These are phyloP conservation scores for Emergomyces orientalis DNA, from an alignment of 2,329 filamentous ascomycete species.

Conservation along the genomic window DNA sequence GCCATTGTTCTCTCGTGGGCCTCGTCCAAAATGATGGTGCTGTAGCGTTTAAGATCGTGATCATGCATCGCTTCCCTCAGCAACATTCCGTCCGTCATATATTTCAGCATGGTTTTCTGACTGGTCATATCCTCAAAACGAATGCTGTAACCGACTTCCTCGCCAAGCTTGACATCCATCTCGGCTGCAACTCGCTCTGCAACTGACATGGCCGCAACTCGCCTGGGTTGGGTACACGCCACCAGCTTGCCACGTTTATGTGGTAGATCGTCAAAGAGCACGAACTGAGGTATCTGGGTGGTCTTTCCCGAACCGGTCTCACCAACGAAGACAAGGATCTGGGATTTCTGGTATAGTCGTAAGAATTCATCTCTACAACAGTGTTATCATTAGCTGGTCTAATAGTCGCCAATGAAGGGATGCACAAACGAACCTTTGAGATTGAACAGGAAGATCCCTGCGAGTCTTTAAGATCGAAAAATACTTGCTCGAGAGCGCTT, in stretches of 20 bases:
- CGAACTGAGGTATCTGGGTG: conserved; percentile 97
- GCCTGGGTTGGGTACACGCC: conserved; percentile 92
- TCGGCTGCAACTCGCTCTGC: conserved; percentile 96
- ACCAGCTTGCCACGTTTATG: conserved; percentile 80
- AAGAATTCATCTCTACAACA: conserved; percentile 72
- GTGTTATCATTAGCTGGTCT: conserved; percentile 11
- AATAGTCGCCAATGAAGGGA: background rate
- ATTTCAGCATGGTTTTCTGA: conserved; percentile 85
- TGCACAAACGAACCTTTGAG: conserved; percentile 59
- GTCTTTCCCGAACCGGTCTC: conserved; percentile 99
- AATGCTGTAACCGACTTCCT: conserved; percentile 97
- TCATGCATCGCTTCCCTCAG: conserved; percentile 95
- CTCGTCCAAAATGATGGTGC: conserved; percentile 96
- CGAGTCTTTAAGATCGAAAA: conserved; percentile 79
- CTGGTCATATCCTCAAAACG: conserved; percentile 95
- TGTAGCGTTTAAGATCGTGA: conserved; percentile 81
- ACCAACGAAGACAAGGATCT: conserved; percentile 97
- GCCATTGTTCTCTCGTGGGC: conserved; percentile 95
- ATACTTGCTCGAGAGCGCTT: conserved; percentile 70
- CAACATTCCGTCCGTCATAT: conserved; percentile 99
- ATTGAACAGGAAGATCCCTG: conserved; percentile 79
- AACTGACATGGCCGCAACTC: conserved; percentile 97
- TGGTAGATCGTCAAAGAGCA: conserved; percentile 91
- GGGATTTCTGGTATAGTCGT: conserved; percentile 79
- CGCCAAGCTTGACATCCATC: conserved; percentile 83